phyloP scores from a whole-genome alignment of 495 filamentous ascomycete species.

The Endocarpon pusillum region DNA sequence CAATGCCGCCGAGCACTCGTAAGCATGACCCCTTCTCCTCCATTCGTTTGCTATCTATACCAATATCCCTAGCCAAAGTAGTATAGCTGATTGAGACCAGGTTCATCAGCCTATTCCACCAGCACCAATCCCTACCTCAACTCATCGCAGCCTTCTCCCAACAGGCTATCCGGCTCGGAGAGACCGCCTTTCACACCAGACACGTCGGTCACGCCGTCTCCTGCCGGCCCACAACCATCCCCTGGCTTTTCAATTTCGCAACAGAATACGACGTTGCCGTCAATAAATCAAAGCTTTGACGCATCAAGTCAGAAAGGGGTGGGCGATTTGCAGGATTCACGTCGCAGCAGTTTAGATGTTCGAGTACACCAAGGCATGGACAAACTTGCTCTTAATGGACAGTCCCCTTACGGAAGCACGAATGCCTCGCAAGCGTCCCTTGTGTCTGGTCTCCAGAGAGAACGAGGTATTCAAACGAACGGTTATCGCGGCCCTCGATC shows the following conservation, averaged over 20 bases:
- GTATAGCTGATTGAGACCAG: constrained; percentile 12
- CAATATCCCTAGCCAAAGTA: neutral
- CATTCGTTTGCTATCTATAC: neutral
- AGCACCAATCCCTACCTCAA: constrained; percentile 30
- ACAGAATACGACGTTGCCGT: constrained; percentile 26
- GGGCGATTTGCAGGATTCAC: constrained; percentile 34
- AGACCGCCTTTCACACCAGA: constrained; percentile 27
- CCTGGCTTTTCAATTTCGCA: constrained; percentile 26
- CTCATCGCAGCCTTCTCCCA: constrained; percentile 34
- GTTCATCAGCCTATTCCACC: constrained; percentile 38
- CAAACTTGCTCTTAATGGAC: constrained; percentile 46
- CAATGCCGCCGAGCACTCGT: constrained; percentile 34
- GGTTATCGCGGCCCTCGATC: constrained; percentile 40
- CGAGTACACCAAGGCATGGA: constrained; percentile 54
- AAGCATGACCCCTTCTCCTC: constrained; percentile 8
- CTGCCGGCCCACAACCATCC: constrained; percentile 28
- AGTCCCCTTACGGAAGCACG: constrained; percentile 55
- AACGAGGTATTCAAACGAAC: constrained; percentile 36
- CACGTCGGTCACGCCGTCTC: constrained; percentile 25
- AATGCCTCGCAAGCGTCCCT: constrained; percentile 67
- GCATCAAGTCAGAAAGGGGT: constrained; percentile 26
- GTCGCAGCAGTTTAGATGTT: constrained; percentile 65
- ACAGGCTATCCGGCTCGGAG: constrained; percentile 26
- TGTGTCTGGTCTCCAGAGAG: constrained; percentile 40
- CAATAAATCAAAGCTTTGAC: constrained; percentile 35